Percentiles rank a stretch among this genome's conserved stretches.
Conservation (phyloP, 805 yeast species). For the Henningerozyma blattae region DNA sequence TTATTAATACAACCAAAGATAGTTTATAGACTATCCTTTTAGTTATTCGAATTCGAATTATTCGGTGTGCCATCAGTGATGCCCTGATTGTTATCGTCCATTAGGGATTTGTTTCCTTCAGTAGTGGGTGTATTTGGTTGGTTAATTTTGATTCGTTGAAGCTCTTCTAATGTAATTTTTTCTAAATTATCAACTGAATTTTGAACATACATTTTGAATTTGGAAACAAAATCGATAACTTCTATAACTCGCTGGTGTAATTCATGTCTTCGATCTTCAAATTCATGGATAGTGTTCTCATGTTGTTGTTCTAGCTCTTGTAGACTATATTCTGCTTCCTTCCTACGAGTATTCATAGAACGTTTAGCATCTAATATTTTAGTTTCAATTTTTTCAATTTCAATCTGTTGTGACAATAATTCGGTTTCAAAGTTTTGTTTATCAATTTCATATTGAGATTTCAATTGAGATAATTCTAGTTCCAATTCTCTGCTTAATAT, state of each 20-base stretch:
- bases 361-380: constrained; percentile 4
- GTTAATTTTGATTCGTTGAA: no score
- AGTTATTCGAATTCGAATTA: no score
- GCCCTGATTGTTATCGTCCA: no score
- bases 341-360: neutral
- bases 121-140: no score
- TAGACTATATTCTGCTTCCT: constrained; percentile 38
- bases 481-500: constrained; percentile 47
- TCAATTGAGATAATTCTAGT: constrained; percentile 39
- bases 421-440: constrained; percentile 40
- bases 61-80: no score
- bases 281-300: constrained; percentile 41
- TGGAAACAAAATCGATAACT: constrained; percentile 47
- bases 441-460: constrained; percentile 43
- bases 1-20: no score
- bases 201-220: constrained; percentile 58
- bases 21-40: no score
- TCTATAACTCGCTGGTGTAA: constrained; percentile 43
- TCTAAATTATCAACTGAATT: constrained; percentile 3
- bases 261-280: constrained; percentile 34
- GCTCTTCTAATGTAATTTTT: neutral
- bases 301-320: constrained; percentile 36
- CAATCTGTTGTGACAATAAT: constrained; percentile 39
- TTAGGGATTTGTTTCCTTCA: no score
- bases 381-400: constrained; percentile 49